Percentiles rank a stretch among this genome's conserved stretches.
Conservation (phyloP, 306 rosid species). For the Vigna radiata region DNA sequence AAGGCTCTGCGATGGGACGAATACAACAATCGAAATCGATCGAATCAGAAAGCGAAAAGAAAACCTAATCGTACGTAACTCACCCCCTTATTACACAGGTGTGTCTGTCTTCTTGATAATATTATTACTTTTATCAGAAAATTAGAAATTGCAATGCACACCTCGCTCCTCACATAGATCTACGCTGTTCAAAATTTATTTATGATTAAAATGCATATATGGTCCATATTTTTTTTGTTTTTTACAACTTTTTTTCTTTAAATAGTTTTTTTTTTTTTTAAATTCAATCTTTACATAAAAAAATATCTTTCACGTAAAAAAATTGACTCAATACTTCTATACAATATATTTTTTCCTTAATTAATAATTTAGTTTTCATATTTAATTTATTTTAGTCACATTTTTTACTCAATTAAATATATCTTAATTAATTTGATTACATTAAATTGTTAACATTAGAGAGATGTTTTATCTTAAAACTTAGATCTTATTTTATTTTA, state of each 20-base stretch:
- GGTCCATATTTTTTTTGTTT: too few relatives aligned
- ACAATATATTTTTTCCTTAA: too few relatives aligned
- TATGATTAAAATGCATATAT: neutral
- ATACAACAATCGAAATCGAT: slow-evolving; percentile 32
- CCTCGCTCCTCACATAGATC: slow-evolving; percentile 9
- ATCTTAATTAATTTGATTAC: too few relatives aligned
- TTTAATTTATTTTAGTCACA: too few relatives aligned
- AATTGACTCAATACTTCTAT: too few relatives aligned
- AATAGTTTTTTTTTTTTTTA: neutral
- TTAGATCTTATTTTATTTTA: too few relatives aligned
- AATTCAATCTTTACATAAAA: neutral
- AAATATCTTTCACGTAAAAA: too few relatives aligned
- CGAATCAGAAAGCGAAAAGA: neutral
- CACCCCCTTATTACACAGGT: slow-evolving; percentile 15
- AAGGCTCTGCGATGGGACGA: neutral
- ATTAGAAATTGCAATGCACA: neutral
- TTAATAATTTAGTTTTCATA: too few relatives aligned
- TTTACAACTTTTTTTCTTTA: too few relatives aligned
- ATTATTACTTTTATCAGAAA: neutral
- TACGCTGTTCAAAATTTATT: neutral
- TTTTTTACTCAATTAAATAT: too few relatives aligned
- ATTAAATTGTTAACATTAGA: too few relatives aligned
- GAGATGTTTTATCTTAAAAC: too few relatives aligned
- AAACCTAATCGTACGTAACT: slow-evolving; percentile 14
- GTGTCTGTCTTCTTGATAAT: neutral